phyloP scores from a whole-genome alignment of 768 basidiomycete genomes.

The Tricholoma bakamatsutake region DNA sequence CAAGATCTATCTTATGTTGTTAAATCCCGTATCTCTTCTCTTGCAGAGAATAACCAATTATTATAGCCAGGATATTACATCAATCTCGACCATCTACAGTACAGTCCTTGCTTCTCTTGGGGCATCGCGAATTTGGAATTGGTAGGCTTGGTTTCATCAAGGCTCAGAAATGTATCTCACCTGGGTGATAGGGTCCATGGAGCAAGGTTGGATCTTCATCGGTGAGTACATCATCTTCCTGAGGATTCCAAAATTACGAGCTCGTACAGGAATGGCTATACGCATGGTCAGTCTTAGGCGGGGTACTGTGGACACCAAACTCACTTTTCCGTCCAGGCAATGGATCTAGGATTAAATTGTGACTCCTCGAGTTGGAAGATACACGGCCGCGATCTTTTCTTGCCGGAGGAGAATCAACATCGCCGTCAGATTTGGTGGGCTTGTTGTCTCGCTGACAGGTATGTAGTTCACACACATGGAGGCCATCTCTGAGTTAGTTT shows the following conservation, averaged over 20 bases:
- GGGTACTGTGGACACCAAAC: background rate
- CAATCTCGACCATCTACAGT: conserved; percentile 69
- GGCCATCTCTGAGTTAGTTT: conserved; percentile 2
- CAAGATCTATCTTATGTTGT: conserved; percentile 60
- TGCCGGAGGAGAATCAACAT: conserved; percentile 59
- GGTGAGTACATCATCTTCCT: conserved; percentile 33
- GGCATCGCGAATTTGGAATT: conserved; percentile 82
- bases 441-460: conserved; percentile 70
- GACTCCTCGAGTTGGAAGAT: conserved; percentile 72
- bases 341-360: conserved; percentile 78
- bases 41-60: conserved; percentile 6
- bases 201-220: conserved; percentile 81
- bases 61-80: conserved; percentile 56
- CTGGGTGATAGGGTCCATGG: conserved; percentile 51
- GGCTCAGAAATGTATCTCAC: background rate
- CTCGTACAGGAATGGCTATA: conserved; percentile 54
- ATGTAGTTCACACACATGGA: conserved; percentile 10
- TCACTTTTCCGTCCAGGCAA: conserved; percentile 42
- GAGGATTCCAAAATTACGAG: conserved; percentile 1
- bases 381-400: conserved; percentile 55
- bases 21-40: conserved; percentile 1
- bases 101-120: conserved; percentile 74
- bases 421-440: conserved; percentile 80
- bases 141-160: conserved; percentile 23
- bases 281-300: conserved; percentile 48